Percentiles rank a stretch among this genome's conserved stretches.
Evolutionary conservation across 768 basidiomycete species (phyloP).

Genomic region (Lactifluus piperatus): DNA sequence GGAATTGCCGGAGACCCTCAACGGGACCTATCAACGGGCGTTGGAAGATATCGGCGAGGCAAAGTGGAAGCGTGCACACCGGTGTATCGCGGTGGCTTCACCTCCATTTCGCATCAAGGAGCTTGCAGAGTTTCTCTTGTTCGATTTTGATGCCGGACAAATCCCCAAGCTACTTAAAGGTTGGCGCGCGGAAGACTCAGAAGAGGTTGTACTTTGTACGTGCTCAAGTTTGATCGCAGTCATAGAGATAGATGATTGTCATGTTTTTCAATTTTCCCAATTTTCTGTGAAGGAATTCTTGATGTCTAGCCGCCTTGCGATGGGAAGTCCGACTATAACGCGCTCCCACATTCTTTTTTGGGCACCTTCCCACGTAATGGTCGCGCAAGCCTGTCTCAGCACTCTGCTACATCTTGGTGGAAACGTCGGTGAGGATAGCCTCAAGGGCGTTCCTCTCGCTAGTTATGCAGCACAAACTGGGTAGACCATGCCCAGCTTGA

Average conservation of each 20-base stretch:
- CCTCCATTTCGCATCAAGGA: background rate
- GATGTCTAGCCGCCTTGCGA: background rate
- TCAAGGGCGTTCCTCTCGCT: background rate
- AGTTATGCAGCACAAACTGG: slow-evolving; percentile 2
- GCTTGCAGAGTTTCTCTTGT: background rate
- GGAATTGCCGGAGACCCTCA: background rate
- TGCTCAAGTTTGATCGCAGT: slow-evolving; percentile 1
- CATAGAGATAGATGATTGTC: background rate
- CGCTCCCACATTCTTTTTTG: background rate
- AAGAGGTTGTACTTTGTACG: background rate
- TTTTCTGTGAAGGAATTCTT: slow-evolving; percentile 8
- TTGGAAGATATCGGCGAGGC: background rate
- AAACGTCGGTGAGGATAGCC: background rate
- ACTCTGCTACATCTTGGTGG: background rate
- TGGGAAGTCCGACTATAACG: background rate
- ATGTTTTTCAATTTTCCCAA: slow-evolving; percentile 3
- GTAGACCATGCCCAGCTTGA: background rate
- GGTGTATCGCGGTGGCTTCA: background rate
- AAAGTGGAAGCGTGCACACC: background rate
- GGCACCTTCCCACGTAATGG: background rate
- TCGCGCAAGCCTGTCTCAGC: background rate
- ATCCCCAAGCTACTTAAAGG: background rate
- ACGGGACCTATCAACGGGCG: background rate
- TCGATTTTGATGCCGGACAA: background rate
- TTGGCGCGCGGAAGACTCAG: slow-evolving; percentile 1